phyloP scores from a whole-genome alignment of 176 grass and related monocot species.

The Elymus sibiricus region DNA sequence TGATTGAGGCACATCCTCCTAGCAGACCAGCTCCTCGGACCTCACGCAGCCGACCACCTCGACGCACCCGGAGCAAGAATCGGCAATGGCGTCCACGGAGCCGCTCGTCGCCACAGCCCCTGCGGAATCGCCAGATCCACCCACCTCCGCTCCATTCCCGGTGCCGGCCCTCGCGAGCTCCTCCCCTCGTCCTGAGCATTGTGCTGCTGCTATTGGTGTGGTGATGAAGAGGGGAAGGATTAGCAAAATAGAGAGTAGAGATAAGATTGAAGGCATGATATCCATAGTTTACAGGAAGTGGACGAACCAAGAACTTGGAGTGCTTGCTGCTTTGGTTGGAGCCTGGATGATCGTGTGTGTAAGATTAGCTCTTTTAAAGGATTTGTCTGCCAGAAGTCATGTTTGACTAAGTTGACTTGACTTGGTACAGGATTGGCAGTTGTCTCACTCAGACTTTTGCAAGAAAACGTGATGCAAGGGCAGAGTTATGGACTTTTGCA shows the following conservation, averaged over 20 bases:
- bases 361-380: neutral
- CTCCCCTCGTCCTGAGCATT: too few species aligned
- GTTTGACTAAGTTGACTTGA: neutral
- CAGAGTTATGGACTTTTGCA: neutral
- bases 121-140: too few species aligned
- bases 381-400: neutral
- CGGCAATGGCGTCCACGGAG: neutral
- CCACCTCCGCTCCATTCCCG: too few species aligned
- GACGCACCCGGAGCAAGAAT: conserved; percentile 47
- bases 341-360: neutral
- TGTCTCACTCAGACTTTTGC: neutral
- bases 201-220: neutral
- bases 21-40: conserved; percentile 61
- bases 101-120: neutral
- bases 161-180: too few species aligned
- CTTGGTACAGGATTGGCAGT: neutral
- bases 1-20: conserved; percentile 70
- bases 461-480: neutral
- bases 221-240: neutral
- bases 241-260: neutral
- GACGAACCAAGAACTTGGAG: neutral
- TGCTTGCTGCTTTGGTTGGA: neutral
- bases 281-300: neutral
- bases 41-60: conserved; percentile 77
- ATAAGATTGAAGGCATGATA: neutral